Evolutionary conservation across 768 basidiomycete species (phyloP).

Genomic region (Dendrothele bispora): DNA sequence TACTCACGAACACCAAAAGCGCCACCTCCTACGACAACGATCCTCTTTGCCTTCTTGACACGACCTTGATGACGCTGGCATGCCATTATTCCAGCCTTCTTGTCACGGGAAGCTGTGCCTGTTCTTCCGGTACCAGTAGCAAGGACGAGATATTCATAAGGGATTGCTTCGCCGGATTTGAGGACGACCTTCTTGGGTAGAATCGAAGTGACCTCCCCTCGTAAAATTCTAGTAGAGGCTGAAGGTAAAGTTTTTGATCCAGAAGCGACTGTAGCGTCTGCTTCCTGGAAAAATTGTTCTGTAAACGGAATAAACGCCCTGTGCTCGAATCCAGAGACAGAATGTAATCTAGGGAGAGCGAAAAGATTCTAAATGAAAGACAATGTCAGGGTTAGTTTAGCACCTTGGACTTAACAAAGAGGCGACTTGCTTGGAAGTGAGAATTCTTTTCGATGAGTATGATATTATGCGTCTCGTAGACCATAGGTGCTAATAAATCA

Average conservation of each 20-base stretch:
- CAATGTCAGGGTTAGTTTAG: not conserved
- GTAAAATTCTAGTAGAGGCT: conserved; percentile 18
- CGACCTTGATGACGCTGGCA: conserved; percentile 26
- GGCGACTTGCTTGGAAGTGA: conserved; percentile 24
- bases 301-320: conserved; percentile 31
- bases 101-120: conserved; percentile 15
- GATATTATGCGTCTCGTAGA: conserved; percentile 23
- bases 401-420: not conserved
- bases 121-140: conserved; percentile 30
- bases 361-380: conserved; percentile 22
- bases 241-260: no score
- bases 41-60: conserved; percentile 31
- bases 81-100: conserved; percentile 24
- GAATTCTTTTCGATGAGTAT: conserved; percentile 34
- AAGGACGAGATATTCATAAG: conserved; percentile 31
- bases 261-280: not conserved
- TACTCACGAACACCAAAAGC: conserved; percentile 58
- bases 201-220: conserved; percentile 16
- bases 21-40: conserved; percentile 56
- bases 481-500: conserved; percentile 18
- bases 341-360: conserved; percentile 29
- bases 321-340: conserved; percentile 20
- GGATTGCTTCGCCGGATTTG: conserved; percentile 19
- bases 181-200: conserved; percentile 17
- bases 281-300: conserved; percentile 14